Evolutionary conservation across 2,329 filamentous ascomycete species (phyloP).

Genomic region (Botrytis byssoidea): DNA sequence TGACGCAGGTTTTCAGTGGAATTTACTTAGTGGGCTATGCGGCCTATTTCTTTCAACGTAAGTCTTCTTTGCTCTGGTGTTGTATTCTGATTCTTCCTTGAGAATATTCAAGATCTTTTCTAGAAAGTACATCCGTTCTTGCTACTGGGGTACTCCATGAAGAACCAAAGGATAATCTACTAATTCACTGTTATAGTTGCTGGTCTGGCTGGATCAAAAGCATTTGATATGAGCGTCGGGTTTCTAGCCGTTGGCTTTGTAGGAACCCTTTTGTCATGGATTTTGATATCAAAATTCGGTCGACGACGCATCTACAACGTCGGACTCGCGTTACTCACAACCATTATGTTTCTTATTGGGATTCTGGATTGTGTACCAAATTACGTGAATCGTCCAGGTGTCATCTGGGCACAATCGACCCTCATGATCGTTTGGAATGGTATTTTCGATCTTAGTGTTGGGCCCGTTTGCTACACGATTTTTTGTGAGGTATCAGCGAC

Average conservation of each 20-base stretch:
- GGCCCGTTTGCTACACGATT: slow-evolving; percentile 45
- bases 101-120: not conserved
- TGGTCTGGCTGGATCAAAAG: slow-evolving; percentile 52
- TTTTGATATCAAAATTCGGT: slow-evolving; percentile 60
- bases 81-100: not conserved
- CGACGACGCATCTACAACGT: slow-evolving; percentile 63
- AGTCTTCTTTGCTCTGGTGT: slow-evolving; percentile 12
- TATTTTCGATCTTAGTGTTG: slow-evolving; percentile 33
- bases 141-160: not conserved
- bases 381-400: slow-evolving; percentile 27
- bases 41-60: slow-evolving; percentile 54
- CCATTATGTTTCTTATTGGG: slow-evolving; percentile 49
- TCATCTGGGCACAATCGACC: slow-evolving; percentile 29
- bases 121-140: not conserved
- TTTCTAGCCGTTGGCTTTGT: slow-evolving; percentile 60
- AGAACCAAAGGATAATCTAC: not conserved
- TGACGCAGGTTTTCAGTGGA: slow-evolving; percentile 60
- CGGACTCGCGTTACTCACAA: slow-evolving; percentile 53
- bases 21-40: slow-evolving; percentile 64
- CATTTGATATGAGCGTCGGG: slow-evolving; percentile 62
- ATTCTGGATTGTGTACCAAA: slow-evolving; percentile 41
- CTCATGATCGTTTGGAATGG: slow-evolving; percentile 31
- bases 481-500: slow-evolving; percentile 47
- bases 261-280: slow-evolving; percentile 64
- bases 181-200: slow-evolving; percentile 46